Evolutionary conservation across 2,329 filamentous ascomycete genomes (phyloP).

Genomic region (Didymosphaeria variabile): DNA sequence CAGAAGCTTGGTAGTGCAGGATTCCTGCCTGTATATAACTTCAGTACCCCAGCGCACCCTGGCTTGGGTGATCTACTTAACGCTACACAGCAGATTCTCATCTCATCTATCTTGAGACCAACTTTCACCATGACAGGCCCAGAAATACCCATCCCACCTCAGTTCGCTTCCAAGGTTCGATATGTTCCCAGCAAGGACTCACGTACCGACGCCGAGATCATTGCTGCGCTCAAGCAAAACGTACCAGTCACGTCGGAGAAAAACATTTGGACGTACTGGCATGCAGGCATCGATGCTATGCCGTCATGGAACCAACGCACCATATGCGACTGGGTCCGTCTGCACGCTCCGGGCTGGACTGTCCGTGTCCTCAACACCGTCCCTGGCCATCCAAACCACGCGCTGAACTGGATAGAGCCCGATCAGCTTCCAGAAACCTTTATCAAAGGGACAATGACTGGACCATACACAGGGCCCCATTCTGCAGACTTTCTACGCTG

Average conservation of each 20-base stretch:
- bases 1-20: background rate
- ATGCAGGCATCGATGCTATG: constrained; percentile 47
- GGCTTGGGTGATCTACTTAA: background rate
- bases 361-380: constrained; percentile 53
- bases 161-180: constrained; percentile 26
- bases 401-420: constrained; percentile 48
- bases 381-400: constrained; percentile 50
- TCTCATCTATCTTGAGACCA: background rate
- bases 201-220: constrained; percentile 32
- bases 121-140: background rate
- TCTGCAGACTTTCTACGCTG: constrained; percentile 59
- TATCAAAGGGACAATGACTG: constrained; percentile 56
- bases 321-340: constrained; percentile 53
- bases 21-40: background rate
- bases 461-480: constrained; percentile 56
- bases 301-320: constrained; percentile 53
- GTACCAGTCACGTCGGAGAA: constrained; percentile 49
- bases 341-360: constrained; percentile 52
- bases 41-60: background rate
- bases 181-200: constrained; percentile 26
- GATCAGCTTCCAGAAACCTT: constrained; percentile 51
- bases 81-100: background rate
- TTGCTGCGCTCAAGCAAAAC: constrained; percentile 24
- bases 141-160: constrained; percentile 21
- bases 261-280: constrained; percentile 55